Conservation (phyloP, 805 yeast genomes). For the Kurtzmaniella fragi region DNA sequence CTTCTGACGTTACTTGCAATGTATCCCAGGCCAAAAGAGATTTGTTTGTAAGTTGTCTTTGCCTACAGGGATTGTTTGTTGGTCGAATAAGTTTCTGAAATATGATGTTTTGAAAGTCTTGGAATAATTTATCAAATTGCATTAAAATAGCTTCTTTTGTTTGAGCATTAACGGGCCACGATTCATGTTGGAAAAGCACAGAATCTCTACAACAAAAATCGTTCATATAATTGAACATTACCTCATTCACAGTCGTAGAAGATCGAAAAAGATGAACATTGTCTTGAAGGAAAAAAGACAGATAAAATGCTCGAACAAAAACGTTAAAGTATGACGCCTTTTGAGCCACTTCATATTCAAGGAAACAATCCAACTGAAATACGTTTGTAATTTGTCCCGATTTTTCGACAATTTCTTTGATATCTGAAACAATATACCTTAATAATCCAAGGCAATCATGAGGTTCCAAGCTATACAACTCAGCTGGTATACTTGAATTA, state of each 20-base stretch:
- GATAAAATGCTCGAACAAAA: constrained; percentile 60
- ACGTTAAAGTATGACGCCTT: constrained; percentile 26
- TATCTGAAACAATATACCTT: constrained; percentile 13
- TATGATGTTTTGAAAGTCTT: constrained; percentile 43
- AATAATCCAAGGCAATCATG: constrained; percentile 17
- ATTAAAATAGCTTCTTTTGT: constrained; percentile 6
- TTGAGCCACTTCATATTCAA: constrained; percentile 22
- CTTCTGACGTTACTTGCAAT: constrained; percentile 70
- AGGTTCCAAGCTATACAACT: constrained; percentile 17
- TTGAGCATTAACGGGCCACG: constrained; percentile 12
- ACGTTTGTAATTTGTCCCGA: constrained; percentile 13
- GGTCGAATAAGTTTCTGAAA: constrained; percentile 25
- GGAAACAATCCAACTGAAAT: constrained; percentile 22
- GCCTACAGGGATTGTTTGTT: constrained; percentile 68
- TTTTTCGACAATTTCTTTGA: constrained; percentile 14
- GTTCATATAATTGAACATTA: constrained; percentile 31
- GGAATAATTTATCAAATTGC: constrained; percentile 25
- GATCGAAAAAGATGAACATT: constrained; percentile 56
- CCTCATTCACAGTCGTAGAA: constrained; percentile 1
- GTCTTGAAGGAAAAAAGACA: constrained; percentile 57
- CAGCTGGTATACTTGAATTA: constrained; percentile 35
- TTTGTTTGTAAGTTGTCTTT: constrained; percentile 64
- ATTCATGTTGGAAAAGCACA: constrained; percentile 20
- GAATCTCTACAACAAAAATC: constrained; percentile 37
- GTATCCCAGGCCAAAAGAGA: constrained; percentile 67